Base-by-base conservation (phyloP, 2,329 filamentous ascomycete species). In the Alternaria panax region DNA sequence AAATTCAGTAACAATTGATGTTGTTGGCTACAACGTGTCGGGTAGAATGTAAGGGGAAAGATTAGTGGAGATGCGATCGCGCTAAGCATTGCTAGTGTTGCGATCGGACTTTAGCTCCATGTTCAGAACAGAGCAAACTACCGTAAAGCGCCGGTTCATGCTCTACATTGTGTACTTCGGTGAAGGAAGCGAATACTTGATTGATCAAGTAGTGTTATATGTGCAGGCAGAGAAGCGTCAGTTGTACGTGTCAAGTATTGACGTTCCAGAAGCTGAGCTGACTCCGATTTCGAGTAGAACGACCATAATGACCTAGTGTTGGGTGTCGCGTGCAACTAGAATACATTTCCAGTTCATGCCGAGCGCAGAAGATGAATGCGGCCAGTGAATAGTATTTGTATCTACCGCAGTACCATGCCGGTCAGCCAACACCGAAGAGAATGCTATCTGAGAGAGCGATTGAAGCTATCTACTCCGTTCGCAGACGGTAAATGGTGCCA, bases 61-160 rank as follows among this genome's bases (percentile, higher is more conserved):
- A 42, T 40, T 30, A 28, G 38, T 27, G 50, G 50, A 45, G 40
- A 28, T 53, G 40, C 54, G 54, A 57, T 57, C 54, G 54, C 54
- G 54, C 54, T 57, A 57, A 36, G n/a, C 28, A 24, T 32, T 27
- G n/a, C 32, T 57, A 57, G 54, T 51, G 54, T 30, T 25, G 27
- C 27, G 47, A 57, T 57, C 54, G 54, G 27, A 30, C 43, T 55
- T 34, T 30, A 24, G 20, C 45, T 48, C 32, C 45, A 16, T 48
- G 3, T 48, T 30, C 28, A 34, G 14, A 24, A 24, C 16, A 14
- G 18, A 24, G 24, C 18, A 18, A 24, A n/a, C 7, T n/a, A 16
- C 22, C 12, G 30, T 34, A 18, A 24, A 9, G 24, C 28, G 7
- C 22, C 7, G 14, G 20, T 22, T 16, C 6, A 18, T 9, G n/a